Conservation (phyloP, 352 stramenopile species). For the Pythium apleroticum region DNA sequence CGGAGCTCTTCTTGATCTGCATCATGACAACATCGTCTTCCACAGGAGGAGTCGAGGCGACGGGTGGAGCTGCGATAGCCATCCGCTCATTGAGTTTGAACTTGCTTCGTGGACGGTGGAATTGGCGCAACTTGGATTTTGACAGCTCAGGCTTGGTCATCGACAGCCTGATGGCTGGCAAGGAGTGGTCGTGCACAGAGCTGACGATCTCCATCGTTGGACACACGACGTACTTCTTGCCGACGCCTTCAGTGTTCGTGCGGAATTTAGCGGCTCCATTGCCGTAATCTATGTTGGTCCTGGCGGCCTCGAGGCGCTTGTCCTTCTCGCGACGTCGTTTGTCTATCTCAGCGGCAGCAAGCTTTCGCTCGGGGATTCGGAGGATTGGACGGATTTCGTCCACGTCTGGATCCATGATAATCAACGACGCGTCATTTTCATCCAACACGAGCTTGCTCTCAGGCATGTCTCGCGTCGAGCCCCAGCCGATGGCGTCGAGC, state of each 20-base stretch:
- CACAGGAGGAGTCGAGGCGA: conserved; percentile 36
- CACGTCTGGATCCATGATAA: conserved; percentile 74
- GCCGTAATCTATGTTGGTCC: conserved; percentile 80
- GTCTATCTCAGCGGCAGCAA: conserved; percentile 78
- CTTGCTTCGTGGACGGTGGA: conserved; percentile 78
- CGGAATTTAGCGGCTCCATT: conserved; percentile 64
- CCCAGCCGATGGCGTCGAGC: conserved; percentile 79
- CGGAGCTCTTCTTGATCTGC: conserved; percentile 87
- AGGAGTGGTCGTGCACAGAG: conserved; percentile 78
- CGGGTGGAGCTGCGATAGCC: conserved; percentile 45
- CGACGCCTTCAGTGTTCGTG: conserved; percentile 58
- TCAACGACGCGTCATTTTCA: conserved; percentile 76
- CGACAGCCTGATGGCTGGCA: conserved; percentile 86
- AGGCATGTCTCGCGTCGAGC: conserved; percentile 76
- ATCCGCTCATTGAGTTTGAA: conserved; percentile 87
- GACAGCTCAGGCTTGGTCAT: conserved; percentile 83
- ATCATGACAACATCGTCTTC: conserved; percentile 75
- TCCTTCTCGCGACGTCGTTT: conserved; percentile 78
- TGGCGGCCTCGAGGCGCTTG: conserved; percentile 76
- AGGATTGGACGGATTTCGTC: conserved; percentile 78
- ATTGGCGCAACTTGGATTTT: conserved; percentile 78
- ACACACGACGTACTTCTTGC: conserved; percentile 81
- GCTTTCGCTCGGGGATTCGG: conserved; percentile 78
- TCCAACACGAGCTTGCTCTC: conserved; percentile 80
- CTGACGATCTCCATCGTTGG: conserved; percentile 83